These are phyloP conservation scores for Pyronema domesticum DNA, from an alignment of 495 filamentous ascomycete genomes.

Conservation along the genomic window DNA sequence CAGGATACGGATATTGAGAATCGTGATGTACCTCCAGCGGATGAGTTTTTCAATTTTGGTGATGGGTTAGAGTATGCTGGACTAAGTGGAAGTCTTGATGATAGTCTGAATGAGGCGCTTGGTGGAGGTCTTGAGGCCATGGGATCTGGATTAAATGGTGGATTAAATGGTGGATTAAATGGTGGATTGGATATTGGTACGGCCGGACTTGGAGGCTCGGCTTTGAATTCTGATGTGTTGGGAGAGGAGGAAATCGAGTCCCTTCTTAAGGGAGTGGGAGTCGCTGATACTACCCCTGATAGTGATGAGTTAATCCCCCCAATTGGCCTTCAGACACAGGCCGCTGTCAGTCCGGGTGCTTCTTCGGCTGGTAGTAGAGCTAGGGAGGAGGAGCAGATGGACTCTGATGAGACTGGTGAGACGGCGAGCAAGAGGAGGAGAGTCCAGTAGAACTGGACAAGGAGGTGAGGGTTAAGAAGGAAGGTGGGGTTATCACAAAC, in stretches of 20 bases:
- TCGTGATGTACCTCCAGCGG: background rate
- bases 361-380: conserved; percentile 12
- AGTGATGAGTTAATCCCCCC: background rate
- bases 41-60: conserved; percentile 20
- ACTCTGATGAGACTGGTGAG: conserved; percentile 13
- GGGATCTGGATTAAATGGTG: too few species aligned
- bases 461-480: too few species aligned
- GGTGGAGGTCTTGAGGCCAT: background rate
- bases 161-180: too few species aligned
- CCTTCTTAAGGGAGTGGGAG: conserved; percentile 4
- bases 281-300: conserved; percentile 8
- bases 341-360: conserved; percentile 14
- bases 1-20: background rate
- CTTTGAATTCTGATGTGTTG: conserved; percentile 7
- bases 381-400: conserved; percentile 13
- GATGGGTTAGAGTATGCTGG: background rate
- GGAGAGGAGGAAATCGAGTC: background rate
- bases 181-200: background rate
- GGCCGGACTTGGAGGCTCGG: background rate
- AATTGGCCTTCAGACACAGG: conserved; percentile 15
- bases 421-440: conserved; percentile 19
- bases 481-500: too few species aligned
- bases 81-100: too few species aligned
- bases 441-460: background rate
- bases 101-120: too few species aligned